These are phyloP conservation scores for sweet orange (Citrus sinensis) DNA, from an alignment of 345 rosid genomes.

Conservation along the genomic window DVS_A1.0 CM039161.1:9659001-9659500, in stretches of 20 bases:
- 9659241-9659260: conserved; percentile 88
- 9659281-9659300: neutral
- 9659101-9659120: conserved; percentile 76
- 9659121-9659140: conserved; percentile 71
- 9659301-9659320: neutral
- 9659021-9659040: conserved; percentile 64
- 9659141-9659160: conserved; percentile 73
- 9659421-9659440: conserved; percentile 95
- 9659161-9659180: conserved; percentile 56
- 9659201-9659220: conserved; percentile 57
- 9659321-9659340: neutral
- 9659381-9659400: conserved; percentile 91
- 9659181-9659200: conserved; percentile 81
- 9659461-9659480: neutral
- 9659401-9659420: conserved; percentile 86
- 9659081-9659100: conserved; percentile 70
- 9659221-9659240: conserved; percentile 72
- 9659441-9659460: conserved; percentile 17
- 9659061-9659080: conserved; percentile 65
- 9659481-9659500: no score
- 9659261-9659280: neutral
- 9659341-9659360: conserved; percentile 91
- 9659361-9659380: conserved; percentile 97
- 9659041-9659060: conserved; percentile 61
- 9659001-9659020: conserved; percentile 71